Evolutionary conservation across 768 basidiomycete genomes (phyloP).

Genomic region (Pleurotus djamor): DNA sequence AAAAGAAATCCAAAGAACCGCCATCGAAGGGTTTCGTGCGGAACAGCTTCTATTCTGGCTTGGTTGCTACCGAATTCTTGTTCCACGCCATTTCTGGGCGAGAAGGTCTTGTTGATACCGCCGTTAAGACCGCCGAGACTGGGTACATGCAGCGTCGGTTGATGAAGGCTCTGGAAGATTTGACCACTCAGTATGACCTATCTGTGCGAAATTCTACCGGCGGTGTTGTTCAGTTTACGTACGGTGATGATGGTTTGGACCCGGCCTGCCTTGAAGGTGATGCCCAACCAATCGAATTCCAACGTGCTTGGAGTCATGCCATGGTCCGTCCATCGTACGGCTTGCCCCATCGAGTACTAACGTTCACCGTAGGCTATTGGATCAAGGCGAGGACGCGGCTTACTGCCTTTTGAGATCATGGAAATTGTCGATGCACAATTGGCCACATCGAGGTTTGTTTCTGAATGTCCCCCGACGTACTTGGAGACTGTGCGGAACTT

Average conservation of each 20-base stretch:
- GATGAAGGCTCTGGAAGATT: slow-evolving; percentile 98
- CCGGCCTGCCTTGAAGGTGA: slow-evolving; percentile 94
- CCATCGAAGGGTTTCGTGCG: slow-evolving; percentile 98
- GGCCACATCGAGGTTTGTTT: slow-evolving; percentile 52
- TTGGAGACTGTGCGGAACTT: slow-evolving; percentile 68
- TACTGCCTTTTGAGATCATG: slow-evolving; percentile 87
- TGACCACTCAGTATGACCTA: slow-evolving; percentile 94
- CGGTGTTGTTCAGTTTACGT: slow-evolving; percentile 94
- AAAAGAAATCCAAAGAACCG: slow-evolving; percentile 93
- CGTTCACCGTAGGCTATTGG: no score
- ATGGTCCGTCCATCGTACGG: no score
- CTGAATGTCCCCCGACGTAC: slow-evolving; percentile 72
- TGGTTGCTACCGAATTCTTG: slow-evolving; percentile 92
- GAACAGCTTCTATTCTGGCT: slow-evolving; percentile 93
- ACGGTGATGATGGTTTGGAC: slow-evolving; percentile 96
- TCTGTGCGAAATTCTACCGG: slow-evolving; percentile 94
- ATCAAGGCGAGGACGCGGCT: slow-evolving; percentile 52
- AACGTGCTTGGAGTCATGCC: slow-evolving; percentile 85
- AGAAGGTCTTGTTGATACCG: slow-evolving; percentile 98
- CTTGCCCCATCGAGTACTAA: no score
- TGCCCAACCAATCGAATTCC: slow-evolving; percentile 88
- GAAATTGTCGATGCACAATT: slow-evolving; percentile 69
- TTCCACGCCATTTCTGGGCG: slow-evolving; percentile 99
- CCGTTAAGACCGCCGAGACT: slow-evolving; percentile 99
- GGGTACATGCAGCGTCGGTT: slow-evolving; percentile 99